Percentiles rank a stretch among this genome's conserved stretches.
Conservation (phyloP, 306 rosid species). For the Boehmeria nivea region DNA sequence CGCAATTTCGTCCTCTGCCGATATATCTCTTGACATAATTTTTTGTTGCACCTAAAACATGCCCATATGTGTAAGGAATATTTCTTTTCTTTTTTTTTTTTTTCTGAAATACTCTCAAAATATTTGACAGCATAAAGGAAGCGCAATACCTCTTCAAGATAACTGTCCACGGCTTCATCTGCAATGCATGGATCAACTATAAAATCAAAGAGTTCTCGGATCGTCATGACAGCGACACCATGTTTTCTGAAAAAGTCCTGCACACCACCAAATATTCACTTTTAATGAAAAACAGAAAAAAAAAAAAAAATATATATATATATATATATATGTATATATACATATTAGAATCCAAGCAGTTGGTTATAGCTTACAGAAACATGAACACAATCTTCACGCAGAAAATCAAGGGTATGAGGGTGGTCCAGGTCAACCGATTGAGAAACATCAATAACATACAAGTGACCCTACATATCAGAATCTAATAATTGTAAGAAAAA, state of each 20-base stretch:
- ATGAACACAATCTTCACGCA: constrained; percentile 74
- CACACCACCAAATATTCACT: constrained; percentile 20
- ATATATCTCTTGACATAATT: constrained; percentile 46
- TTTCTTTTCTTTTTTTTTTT: neutral
- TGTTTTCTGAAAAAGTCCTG: constrained; percentile 80
- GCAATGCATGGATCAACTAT: constrained; percentile 77
- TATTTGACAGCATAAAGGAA: neutral
- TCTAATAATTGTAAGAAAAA: neutral
- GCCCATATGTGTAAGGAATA: neutral
- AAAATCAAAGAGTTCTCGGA: constrained; percentile 78
- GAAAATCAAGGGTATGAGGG: constrained; percentile 79
- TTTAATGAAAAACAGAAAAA: too few species aligned
- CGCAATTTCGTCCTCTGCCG: constrained; percentile 80
- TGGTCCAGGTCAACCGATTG: constrained; percentile 92
- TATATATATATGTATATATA: neutral
- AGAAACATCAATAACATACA: constrained; percentile 86
- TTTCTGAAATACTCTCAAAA: neutral
- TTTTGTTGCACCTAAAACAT: constrained; percentile 54
- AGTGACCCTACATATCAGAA: constrained; percentile 60
- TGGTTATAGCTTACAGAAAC: constrained; percentile 48
- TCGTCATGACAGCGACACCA: constrained; percentile 93
- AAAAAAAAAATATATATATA: neutral
- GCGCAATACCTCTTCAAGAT: constrained; percentile 67
- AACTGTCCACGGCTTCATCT: constrained; percentile 65
- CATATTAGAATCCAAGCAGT: neutral